phyloP scores from a whole-genome alignment of 495 filamentous ascomycete genomes.

The Beverwykella pulmonaria region DNA sequence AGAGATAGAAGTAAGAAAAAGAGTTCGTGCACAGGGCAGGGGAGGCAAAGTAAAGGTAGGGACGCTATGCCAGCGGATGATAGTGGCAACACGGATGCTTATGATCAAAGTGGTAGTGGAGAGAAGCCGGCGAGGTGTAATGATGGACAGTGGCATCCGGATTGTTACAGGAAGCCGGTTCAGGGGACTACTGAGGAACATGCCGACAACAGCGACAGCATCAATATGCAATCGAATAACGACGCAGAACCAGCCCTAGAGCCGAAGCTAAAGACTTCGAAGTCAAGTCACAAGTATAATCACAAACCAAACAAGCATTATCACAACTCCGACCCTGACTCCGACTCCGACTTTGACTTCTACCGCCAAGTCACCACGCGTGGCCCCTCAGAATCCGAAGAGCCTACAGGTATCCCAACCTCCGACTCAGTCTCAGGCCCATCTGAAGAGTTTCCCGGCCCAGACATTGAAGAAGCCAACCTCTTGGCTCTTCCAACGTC shows the following conservation, averaged over 20 bases:
- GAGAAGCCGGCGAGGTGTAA: neutral
- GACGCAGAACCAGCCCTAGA: neutral
- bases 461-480: no score
- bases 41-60: neutral
- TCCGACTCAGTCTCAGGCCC: neutral
- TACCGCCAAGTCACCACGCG: neutral
- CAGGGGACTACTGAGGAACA: neutral
- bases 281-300: neutral
- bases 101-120: neutral
- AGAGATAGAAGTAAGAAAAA: conserved; percentile 17
- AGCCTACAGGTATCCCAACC: neutral
- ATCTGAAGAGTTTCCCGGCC: no score
- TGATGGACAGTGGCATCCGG: conserved; percentile 18
- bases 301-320: neutral
- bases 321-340: neutral
- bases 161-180: conserved; percentile 4
- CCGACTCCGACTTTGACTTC: neutral
- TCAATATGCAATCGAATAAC: neutral
- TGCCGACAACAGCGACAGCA: neutral
- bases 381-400: neutral
- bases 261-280: neutral
- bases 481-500: neutral
- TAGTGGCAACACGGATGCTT: neutral
- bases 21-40: conserved; percentile 7
- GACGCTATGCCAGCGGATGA: conserved; percentile 19